Conservation (phyloP, 257 asterid species). For the Mentha longifolia region DNA sequence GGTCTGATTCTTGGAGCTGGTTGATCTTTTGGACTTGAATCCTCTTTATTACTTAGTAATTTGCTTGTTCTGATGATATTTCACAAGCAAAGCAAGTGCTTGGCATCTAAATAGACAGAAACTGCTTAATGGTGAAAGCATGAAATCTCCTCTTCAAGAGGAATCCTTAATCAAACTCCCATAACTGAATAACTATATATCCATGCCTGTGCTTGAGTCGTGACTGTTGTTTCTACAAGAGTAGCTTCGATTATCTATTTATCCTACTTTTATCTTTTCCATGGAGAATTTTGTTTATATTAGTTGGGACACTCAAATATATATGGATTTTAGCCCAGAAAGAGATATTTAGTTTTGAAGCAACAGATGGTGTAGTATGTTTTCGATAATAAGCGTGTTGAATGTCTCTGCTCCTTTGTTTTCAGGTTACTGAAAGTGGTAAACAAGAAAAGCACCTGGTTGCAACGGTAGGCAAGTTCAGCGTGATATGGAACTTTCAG, state of each 20-base stretch:
- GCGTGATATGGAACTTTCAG: constrained; percentile 91
- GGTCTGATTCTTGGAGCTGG: neutral
- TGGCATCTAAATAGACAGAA: neutral
- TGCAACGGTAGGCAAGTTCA: constrained; percentile 95
- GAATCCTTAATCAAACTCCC: neutral
- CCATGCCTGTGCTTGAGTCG: neutral
- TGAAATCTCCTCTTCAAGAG: neutral
- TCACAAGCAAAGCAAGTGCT: neutral
- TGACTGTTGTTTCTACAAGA: neutral
- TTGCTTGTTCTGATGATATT: constrained; percentile 12
- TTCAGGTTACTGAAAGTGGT: constrained; percentile 97
- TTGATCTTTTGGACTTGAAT: constrained; percentile 15
- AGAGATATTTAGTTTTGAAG: neutral
- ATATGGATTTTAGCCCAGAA: neutral
- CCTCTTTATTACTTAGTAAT: neutral
- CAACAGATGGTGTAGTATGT: neutral
- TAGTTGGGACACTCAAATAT: neutral
- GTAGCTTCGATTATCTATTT: neutral
- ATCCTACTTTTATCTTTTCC: neutral
- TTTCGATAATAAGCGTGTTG: neutral
- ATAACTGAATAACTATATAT: no score
- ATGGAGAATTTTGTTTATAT: neutral
- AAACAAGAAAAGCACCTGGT: constrained; percentile 94
- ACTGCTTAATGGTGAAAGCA: neutral
- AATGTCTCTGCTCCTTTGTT: no score